A percentile compares a stretch with the other conserved stretches of the same genome.
phyloP scores from a whole-genome alignment of 2,329 filamentous ascomycete species.

The Ambrosiella xylebori region DNA sequence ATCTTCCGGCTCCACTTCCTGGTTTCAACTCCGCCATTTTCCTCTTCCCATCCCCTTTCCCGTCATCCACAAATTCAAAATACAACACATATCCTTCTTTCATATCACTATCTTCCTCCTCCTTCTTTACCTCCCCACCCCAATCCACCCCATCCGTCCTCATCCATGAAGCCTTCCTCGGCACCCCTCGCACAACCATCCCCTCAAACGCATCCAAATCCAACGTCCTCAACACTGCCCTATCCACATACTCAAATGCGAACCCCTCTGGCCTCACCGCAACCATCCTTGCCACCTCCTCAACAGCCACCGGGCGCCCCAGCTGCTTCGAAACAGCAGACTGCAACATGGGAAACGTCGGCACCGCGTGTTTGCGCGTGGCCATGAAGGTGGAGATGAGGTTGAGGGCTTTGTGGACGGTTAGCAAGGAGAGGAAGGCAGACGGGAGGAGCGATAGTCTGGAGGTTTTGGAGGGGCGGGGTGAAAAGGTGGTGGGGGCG shows the following conservation, averaged over 20 bases:
- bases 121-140: background rate
- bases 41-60: background rate
- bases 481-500: background rate
- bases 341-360: conserved; percentile 79
- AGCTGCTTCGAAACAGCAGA: conserved; percentile 71
- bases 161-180: conserved; percentile 1
- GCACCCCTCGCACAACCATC: background rate
- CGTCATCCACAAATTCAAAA: conserved; percentile 80
- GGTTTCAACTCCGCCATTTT: background rate
- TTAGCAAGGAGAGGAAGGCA: background rate
- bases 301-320: conserved; percentile 48
- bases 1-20: conserved; percentile 30
- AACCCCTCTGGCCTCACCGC: conserved; percentile 61
- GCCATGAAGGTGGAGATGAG: conserved; percentile 90
- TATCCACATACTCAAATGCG: conserved; percentile 73
- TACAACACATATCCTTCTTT: conserved; percentile 47
- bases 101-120: background rate
- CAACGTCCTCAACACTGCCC: conserved; percentile 64
- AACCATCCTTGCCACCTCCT: conserved; percentile 70
- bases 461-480: background rate
- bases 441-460: background rate
- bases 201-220: conserved; percentile 22
- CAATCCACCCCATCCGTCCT: conserved; percentile 1
- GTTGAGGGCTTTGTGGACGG: conserved; percentile 63
- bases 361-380: conserved; percentile 78